phyloP scores from a whole-genome alignment of 495 filamentous ascomycete genomes.

The Aspergillus sclerotiicarbonarius region DNA sequence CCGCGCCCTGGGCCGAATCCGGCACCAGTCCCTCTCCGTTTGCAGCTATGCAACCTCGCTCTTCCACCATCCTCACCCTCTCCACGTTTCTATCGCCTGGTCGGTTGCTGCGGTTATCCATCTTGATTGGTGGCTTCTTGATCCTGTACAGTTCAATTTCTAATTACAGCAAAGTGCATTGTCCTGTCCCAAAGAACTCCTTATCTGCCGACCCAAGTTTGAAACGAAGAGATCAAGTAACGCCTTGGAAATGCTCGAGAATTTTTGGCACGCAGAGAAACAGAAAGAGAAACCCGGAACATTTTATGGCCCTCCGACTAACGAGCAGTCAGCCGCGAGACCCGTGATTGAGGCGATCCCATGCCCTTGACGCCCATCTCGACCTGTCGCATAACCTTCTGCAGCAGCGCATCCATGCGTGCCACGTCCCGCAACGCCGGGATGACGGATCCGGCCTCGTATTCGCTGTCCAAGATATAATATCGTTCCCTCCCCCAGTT shows the following conservation, averaged over 20 bases:
- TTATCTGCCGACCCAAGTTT: neutral
- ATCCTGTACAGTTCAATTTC: constrained; percentile 2
- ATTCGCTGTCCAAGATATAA: constrained; percentile 39
- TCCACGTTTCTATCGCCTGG: neutral
- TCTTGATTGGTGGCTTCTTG: constrained; percentile 4
- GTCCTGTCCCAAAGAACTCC: neutral
- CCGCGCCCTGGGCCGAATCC: constrained; percentile 9
- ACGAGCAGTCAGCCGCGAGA: constrained; percentile 21
- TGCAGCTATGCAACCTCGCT: constrained; percentile 18
- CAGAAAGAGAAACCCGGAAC: constrained; percentile 3
- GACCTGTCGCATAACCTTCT: constrained; percentile 35
- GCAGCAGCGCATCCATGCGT: constrained; percentile 30
- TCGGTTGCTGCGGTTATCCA: neutral
- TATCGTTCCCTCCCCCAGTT: constrained; percentile 37
- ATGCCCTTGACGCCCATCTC: constrained; percentile 30
- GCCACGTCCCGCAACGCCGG: constrained; percentile 29
- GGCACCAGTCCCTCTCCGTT: constrained; percentile 16
- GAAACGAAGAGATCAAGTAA: neutral
- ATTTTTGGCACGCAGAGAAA: constrained; percentile 5
- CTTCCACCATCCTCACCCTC: neutral
- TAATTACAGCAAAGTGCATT: constrained; percentile 14
- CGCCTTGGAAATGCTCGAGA: neutral
- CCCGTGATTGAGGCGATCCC: constrained; percentile 30
- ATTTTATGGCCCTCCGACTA: neutral
- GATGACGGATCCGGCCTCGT: constrained; percentile 43